phyloP scores from a whole-genome alignment of 257 asterid genomes.

The Capsicum rhomboideum region DNA sequence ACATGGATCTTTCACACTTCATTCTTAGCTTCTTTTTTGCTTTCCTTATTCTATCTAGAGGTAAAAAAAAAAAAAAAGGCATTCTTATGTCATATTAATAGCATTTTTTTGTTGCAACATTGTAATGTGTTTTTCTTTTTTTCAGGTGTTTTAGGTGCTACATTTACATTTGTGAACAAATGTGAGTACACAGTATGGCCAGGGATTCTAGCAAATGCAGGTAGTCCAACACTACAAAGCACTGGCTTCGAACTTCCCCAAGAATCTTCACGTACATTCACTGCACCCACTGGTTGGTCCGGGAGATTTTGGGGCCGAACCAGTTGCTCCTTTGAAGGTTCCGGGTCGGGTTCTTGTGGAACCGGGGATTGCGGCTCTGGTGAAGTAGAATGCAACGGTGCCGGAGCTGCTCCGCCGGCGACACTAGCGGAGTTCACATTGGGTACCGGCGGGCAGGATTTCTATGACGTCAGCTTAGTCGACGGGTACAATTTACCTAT shows the following conservation, averaged over 20 bases:
- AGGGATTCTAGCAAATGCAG: conserved; percentile 81
- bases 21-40: conserved; percentile 25
- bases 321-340: conserved; percentile 53
- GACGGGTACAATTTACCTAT: conserved; percentile 88
- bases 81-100: not conserved
- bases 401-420: conserved; percentile 94
- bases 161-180: conserved; percentile 83
- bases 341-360: conserved; percentile 50
- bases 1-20: conserved; percentile 38
- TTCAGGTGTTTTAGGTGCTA: conserved; percentile 57
- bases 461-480: conserved; percentile 87
- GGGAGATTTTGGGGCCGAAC: conserved; percentile 96
- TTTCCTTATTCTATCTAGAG: conserved; percentile 34
- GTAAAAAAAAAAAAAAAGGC: conserved; percentile 30
- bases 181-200: conserved; percentile 91
- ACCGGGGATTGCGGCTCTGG: conserved; percentile 96
- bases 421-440: conserved; percentile 88
- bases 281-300: conserved; percentile 89
- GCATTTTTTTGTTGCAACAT: not conserved
- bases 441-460: conserved; percentile 64
- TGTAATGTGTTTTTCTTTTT: not conserved
- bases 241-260: conserved; percentile 84
- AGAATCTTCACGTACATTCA: conserved; percentile 51
- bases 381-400: conserved; percentile 61
- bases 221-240: conserved; percentile 61